Evolutionary conservation across 1,284 basidiomycete species (phyloP).

Genomic region (Microbotryum silenes-acaulis): DNA sequence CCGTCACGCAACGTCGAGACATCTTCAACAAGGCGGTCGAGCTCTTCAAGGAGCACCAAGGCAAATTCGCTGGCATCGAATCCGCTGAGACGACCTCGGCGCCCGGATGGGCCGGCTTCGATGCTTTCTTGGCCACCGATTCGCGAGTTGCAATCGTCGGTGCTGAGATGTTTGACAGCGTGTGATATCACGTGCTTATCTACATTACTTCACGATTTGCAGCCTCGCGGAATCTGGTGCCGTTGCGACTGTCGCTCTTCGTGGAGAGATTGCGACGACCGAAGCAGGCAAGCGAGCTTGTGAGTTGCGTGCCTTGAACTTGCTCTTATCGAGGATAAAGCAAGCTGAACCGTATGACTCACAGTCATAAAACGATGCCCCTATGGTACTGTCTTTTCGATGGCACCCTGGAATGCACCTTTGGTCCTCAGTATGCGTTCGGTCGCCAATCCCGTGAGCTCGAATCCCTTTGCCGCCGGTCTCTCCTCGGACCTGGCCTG

Average conservation of each 20-base stretch:
- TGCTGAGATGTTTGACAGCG: too few species aligned
- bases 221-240: slow-evolving; percentile 34
- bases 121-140: slow-evolving; percentile 26
- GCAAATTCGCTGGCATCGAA: slow-evolving; percentile 26
- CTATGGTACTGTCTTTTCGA: too few species aligned
- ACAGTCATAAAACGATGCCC: neutral
- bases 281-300: slow-evolving; percentile 8
- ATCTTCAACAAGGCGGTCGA: slow-evolving; percentile 32
- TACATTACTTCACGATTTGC: neutral
- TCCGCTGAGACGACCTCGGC: slow-evolving; percentile 30
- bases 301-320: neutral
- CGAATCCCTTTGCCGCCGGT: too few species aligned
- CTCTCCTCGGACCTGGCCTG: too few species aligned
- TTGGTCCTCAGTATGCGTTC: too few species aligned
- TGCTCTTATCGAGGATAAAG: neutral
- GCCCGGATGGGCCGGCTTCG: slow-evolving; percentile 26
- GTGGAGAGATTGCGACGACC: slow-evolving; percentile 30
- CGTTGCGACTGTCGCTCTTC: slow-evolving; percentile 26
- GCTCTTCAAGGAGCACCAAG: slow-evolving; percentile 23
- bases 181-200: too few species aligned
- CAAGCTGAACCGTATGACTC: too few species aligned
- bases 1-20: slow-evolving; percentile 26
- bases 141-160: slow-evolving; percentile 10
- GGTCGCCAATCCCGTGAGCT: too few species aligned
- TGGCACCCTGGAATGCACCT: too few species aligned